Percentiles rank a stretch among this genome's conserved stretches.
phyloP scores from a whole-genome alignment of 2,329 filamentous ascomycete genomes.

The Dothiorella sarmentorum region DNA sequence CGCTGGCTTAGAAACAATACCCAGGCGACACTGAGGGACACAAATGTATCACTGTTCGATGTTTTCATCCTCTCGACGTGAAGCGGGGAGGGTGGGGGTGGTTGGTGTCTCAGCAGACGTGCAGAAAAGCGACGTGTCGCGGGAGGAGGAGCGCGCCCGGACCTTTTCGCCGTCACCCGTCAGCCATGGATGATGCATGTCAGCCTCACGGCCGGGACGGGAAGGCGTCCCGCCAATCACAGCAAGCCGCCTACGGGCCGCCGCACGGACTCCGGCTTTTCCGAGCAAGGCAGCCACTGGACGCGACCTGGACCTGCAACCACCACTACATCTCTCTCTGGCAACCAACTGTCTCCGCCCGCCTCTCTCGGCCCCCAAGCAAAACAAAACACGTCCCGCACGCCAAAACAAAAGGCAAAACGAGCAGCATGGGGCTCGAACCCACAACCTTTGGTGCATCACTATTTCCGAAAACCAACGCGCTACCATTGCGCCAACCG shows the following conservation, averaged over 20 bases:
- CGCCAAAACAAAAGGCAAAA: background rate
- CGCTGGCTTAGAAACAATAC: constrained; percentile 11
- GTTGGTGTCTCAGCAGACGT: background rate
- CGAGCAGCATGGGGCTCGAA: constrained; percentile 26
- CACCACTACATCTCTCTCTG: background rate
- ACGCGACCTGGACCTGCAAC: background rate
- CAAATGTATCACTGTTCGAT: constrained; percentile 12
- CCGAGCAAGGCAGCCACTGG: background rate
- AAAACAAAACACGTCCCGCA: background rate
- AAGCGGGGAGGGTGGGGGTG: background rate
- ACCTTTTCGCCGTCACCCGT: background rate
- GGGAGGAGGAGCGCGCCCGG: too few relatives aligned
- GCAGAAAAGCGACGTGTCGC: constrained; percentile 6
- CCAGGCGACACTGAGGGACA: constrained; percentile 1
- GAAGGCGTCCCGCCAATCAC: too few relatives aligned
- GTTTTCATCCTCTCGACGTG: background rate
- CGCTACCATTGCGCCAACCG: constrained; percentile 28
- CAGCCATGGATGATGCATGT: too few relatives aligned
- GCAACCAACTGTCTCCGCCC: background rate
- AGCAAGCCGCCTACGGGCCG: background rate
- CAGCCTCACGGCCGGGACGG: too few relatives aligned
- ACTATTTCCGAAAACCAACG: constrained; percentile 26
- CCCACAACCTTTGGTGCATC: constrained; percentile 27
- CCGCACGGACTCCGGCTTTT: background rate
- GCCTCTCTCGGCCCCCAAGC: background rate